phyloP scores from a whole-genome alignment of 192 early-diverging fungal genomes.

The Geranomyces variabilis region DNA sequence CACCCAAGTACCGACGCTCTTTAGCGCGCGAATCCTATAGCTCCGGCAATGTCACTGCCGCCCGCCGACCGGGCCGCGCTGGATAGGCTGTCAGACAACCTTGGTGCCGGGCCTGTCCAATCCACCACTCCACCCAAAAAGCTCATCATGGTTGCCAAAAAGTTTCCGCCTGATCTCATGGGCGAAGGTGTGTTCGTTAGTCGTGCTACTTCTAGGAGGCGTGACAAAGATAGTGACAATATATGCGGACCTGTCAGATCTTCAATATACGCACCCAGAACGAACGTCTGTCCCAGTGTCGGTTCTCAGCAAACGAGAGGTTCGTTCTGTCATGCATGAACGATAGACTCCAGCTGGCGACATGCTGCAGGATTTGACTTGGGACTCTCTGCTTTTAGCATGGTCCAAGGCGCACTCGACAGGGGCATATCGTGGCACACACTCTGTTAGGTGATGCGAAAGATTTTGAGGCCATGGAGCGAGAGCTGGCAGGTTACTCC shows the following conservation, averaged over 20 bases:
- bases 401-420: conserved; percentile 26
- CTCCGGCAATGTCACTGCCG: neutral
- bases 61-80: neutral
- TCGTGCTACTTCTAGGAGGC: neutral
- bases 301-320: conserved; percentile 32
- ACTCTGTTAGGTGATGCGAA: conserved; percentile 46
- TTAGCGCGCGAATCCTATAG: neutral
- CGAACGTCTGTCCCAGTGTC: conserved; percentile 41
- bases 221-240: neutral
- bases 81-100: neutral
- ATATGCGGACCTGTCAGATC: conserved; percentile 27
- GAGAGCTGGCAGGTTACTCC: conserved; percentile 9
- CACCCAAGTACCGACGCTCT: no score
- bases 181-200: conserved; percentile 39
- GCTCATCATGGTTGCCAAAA: conserved; percentile 11
- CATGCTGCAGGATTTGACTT: neutral
- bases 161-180: conserved; percentile 40
- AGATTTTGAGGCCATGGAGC: conserved; percentile 43
- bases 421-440: conserved; percentile 38
- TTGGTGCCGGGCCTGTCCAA: neutral
- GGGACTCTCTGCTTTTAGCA: conserved; percentile 3
- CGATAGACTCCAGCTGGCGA: neutral
- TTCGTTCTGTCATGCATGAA: conserved; percentile 6
- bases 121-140: neutral
- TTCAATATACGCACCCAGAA: conserved; percentile 36